Evolutionary conservation across 116 monocot species (phyloP).

Genomic region (Zostera marina): DNA sequence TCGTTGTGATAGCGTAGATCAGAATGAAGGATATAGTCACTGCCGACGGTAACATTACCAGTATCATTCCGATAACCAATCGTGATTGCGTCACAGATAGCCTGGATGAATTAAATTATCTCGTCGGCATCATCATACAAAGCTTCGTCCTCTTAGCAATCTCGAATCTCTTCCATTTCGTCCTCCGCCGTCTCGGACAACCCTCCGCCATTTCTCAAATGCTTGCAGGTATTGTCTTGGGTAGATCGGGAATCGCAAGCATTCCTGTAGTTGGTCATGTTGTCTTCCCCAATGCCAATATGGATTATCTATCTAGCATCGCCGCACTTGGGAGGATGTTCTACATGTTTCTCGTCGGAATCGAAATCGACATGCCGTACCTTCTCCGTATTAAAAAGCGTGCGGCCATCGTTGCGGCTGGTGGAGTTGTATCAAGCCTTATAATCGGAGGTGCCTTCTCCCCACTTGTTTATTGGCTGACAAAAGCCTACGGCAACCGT

Average conservation of each 20-base stretch:
- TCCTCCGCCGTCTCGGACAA: constrained; percentile 39
- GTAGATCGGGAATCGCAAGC: constrained; percentile 20
- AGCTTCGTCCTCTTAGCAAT: constrained; percentile 20
- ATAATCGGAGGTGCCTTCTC: constrained; percentile 10
- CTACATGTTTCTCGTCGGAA: constrained; percentile 67
- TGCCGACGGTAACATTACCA: not conserved
- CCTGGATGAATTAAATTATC: constrained; percentile 3
- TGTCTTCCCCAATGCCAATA: constrained; percentile 3
- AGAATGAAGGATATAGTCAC: not conserved
- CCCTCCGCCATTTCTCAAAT: constrained; percentile 52
- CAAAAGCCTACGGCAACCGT: not conserved
- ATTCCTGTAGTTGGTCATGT: not conserved
- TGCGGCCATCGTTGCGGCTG: constrained; percentile 10
- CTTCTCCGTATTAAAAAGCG: constrained; percentile 17
- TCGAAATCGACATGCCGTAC: constrained; percentile 42
- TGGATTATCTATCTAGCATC: constrained; percentile 8
- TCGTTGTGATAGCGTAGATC: not conserved
- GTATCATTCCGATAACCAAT: not conserved
- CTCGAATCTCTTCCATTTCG: constrained; percentile 35
- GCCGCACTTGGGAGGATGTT: constrained; percentile 24
- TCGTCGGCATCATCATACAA: constrained; percentile 7
- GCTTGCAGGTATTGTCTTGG: constrained; percentile 38
- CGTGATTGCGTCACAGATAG: not conserved
- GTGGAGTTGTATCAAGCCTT: constrained; percentile 10
- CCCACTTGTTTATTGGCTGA: constrained; percentile 3